Conservation (phyloP, 2,329 filamentous ascomycete genomes). For the Aureobasidium lini region DNA sequence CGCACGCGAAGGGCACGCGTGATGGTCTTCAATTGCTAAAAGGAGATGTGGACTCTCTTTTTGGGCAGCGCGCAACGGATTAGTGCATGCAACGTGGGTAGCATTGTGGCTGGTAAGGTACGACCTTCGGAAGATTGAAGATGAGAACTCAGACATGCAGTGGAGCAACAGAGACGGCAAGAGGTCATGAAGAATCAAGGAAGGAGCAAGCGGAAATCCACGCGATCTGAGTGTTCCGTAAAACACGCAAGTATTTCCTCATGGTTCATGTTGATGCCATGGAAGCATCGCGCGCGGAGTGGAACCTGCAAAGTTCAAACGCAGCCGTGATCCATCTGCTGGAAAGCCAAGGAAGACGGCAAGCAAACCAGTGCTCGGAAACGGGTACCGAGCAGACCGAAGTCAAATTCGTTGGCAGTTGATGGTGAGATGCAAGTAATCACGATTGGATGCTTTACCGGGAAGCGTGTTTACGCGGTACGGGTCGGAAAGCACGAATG, state of each 20-base stretch:
- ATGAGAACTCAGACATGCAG: neutral
- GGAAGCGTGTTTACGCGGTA: neutral
- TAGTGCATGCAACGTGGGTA: conserved; percentile 1
- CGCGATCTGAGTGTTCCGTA: neutral
- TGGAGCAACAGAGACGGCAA: neutral
- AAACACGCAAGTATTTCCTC: neutral
- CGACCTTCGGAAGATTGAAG: neutral
- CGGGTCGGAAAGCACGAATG: neutral
- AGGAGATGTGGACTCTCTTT: neutral
- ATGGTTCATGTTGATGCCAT: neutral
- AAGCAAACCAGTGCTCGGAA: neutral
- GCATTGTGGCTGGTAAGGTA: conserved; percentile 2
- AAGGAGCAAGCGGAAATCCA: neutral
- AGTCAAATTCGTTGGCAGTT: neutral
- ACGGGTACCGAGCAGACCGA: neutral
- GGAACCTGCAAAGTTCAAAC: neutral
- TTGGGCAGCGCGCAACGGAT: neutral
- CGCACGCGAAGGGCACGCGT: neutral
- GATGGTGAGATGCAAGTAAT: neutral
- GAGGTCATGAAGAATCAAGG: neutral
- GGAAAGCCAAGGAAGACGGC: neutral
- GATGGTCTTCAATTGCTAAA: neutral
- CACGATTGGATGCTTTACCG: neutral
- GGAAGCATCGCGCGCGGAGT: neutral
- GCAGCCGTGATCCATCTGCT: neutral